These are phyloP conservation scores for Pleurotus giganteus DNA, from an alignment of 768 basidiomycete genomes.

Conservation along the genomic window DNA sequence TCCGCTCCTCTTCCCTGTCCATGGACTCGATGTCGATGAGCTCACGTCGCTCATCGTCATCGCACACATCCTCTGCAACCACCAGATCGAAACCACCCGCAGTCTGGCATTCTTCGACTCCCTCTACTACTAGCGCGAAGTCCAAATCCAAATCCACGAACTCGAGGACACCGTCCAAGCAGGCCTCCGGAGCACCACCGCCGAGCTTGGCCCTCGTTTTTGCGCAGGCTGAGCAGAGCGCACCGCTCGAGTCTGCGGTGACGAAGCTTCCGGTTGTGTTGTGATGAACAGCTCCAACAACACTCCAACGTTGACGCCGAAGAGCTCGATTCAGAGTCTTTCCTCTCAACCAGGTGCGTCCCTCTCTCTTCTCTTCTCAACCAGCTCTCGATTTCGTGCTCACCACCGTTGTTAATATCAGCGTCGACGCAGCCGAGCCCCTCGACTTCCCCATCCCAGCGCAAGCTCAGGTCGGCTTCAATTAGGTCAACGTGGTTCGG, in stretches of 20 bases:
- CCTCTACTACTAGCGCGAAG: neutral
- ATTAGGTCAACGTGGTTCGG: conserved; percentile 30
- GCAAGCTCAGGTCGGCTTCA: conserved; percentile 3
- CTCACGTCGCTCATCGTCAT: neutral
- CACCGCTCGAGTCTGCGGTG: conserved; percentile 32
- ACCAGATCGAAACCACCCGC: neutral
- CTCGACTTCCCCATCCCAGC: neutral
- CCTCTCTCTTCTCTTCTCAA: neutral
- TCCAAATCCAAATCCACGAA: neutral
- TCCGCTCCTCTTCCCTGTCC: no score
- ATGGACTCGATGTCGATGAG: neutral
- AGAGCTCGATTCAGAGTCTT: neutral
- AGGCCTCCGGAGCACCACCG: neutral
- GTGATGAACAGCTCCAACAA: no score
- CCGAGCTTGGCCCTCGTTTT: conserved; percentile 35
- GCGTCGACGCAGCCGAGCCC: neutral
- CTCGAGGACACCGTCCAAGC: neutral
- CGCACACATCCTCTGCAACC: neutral
- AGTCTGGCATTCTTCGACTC: neutral
- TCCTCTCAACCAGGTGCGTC: neutral
- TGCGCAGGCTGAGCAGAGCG: conserved; percentile 43
- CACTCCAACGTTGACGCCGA: neutral
- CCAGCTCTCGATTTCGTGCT: neutral
- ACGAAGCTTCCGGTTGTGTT: conserved; percentile 29
- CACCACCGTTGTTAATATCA: neutral